A percentile compares a stretch with the other conserved stretches of the same genome.
phyloP scores from a whole-genome alignment of 371 early-diverging fungal genomes.

The Syncephalis fuscata region DNA sequence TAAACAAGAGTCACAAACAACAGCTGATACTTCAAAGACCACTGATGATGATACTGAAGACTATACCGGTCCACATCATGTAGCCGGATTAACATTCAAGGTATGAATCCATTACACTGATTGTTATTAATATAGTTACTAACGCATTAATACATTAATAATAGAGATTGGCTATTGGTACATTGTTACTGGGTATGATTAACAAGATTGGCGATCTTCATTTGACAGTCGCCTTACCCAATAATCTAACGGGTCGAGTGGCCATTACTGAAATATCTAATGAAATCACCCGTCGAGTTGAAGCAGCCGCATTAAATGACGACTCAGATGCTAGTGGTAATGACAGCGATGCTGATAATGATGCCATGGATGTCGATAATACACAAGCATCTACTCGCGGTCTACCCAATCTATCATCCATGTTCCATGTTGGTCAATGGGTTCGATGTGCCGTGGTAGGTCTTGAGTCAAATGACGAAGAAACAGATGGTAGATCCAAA shows the following conservation, averaged over 20 bases:
- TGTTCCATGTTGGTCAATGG: slow-evolving; percentile 59
- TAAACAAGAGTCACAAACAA: too few relatives aligned
- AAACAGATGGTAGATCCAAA: too few relatives aligned
- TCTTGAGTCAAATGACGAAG: slow-evolving; percentile 20
- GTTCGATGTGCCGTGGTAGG: slow-evolving; percentile 39
- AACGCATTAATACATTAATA: too few relatives aligned
- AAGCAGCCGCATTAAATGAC: slow-evolving; percentile 29
- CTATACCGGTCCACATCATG: too few relatives aligned
- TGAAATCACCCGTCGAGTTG: slow-evolving; percentile 33
- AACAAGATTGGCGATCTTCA: slow-evolving; percentile 60
- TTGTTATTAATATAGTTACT: neutral
- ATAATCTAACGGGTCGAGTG: slow-evolving; percentile 57
- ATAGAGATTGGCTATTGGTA: slow-evolving; percentile 51
- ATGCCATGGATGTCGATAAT: slow-evolving; percentile 27
- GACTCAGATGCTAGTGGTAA: slow-evolving; percentile 24
- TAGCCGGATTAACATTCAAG: too few relatives aligned
- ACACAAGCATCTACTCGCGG: slow-evolving; percentile 12
- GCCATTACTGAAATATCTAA: slow-evolving; percentile 66
- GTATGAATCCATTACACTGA: too few relatives aligned
- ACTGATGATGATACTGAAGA: too few relatives aligned
- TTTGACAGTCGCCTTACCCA: slow-evolving; percentile 56
- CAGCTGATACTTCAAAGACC: too few relatives aligned
- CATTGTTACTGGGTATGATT: slow-evolving; percentile 58
- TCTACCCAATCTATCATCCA: slow-evolving; percentile 34
- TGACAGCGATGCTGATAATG: slow-evolving; percentile 29